Conservation (phyloP, 108 stramenopile genomes). For the Pseudonitzschia delicatissima region DNA sequence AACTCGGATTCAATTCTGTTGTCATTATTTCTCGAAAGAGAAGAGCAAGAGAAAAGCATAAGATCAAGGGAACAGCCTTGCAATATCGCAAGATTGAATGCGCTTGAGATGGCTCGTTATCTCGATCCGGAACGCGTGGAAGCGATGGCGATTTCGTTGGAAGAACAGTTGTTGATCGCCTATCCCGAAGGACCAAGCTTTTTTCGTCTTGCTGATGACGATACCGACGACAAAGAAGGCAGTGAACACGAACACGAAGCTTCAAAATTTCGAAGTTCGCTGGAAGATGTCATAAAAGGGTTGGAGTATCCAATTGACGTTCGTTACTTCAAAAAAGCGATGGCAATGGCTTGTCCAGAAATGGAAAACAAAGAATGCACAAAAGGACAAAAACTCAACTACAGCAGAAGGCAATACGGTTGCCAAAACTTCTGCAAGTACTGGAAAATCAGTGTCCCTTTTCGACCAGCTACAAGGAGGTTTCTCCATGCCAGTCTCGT, state of each 20-base stretch:
- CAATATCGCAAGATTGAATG: no score
- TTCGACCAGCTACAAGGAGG: constrained; percentile 24
- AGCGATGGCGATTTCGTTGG: not conserved
- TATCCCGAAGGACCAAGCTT: not conserved
- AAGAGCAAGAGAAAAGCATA: no score
- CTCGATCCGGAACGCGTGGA: not conserved
- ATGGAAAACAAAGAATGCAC: not conserved
- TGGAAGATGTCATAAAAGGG: not conserved
- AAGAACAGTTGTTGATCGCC: constrained; percentile 2
- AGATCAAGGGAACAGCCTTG: no score
- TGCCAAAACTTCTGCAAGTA: not conserved
- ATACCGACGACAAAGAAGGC: not conserved
- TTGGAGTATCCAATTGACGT: not conserved
- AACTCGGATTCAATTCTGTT: no score
- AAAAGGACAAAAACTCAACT: not conserved
- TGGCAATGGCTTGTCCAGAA: not conserved
- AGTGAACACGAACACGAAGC: not conserved
- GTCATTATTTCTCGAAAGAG: no score
- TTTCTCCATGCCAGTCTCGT: not conserved
- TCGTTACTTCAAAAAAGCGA: not conserved
- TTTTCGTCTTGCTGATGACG: not conserved
- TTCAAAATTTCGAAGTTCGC: not conserved
- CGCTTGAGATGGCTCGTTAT: no score
- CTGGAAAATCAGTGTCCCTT: constrained; percentile 19
- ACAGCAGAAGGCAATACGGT: not conserved